Evolutionary conservation across 345 rosid species (phyloP), one percentile per base, ranked within the genome.

Genomic region (Brassica incana): DNA sequence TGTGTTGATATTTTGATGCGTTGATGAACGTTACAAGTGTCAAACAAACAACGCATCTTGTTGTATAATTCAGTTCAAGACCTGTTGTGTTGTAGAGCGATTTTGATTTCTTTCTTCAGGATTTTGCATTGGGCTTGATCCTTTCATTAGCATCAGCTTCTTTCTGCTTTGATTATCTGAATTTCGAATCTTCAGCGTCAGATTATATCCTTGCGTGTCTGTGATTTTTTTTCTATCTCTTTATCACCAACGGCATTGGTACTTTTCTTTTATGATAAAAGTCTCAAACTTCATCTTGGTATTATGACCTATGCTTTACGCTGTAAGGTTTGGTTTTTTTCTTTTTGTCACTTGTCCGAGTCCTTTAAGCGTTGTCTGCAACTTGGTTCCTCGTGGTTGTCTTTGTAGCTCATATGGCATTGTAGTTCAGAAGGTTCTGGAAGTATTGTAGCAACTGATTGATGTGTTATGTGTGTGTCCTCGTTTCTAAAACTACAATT

Each of bases 1-100:
- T 29, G 32, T 29, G 5, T 5, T 38, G 6, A 73, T 73, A 11
- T 43, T 23, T 67, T 15, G 32, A 40, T 29, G 16, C 25, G 1
- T 60, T 67, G 69, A 8, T 3, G 12, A 66, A 15, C 74, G 78
- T 73, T 79, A 67, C 73, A 60, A 67, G 69, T 79, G 70, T 73
- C 73, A 5, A 23, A 12, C 1, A 32, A 48, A 10, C 58, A 79
- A 73, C 74, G 78, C 78, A 73, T 73, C 6, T 15, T 63, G 59
- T 3, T 38, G 8, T 40, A n/a, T 40, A 27, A 65, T 78, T 71
- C 80, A 10, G 65, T 20, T 52, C 50, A 71, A 35, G 6, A 52
- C 58, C 52, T 45, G n/a, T 45, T 40, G 12, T 78, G 36, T 67
- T 30, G 40, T 59, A 0, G n/a, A 8, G 7, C 48, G 2, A 23